Base-by-base conservation (phyloP, 352 stramenopile genomes). In the Phytophthora vignae region DNA sequence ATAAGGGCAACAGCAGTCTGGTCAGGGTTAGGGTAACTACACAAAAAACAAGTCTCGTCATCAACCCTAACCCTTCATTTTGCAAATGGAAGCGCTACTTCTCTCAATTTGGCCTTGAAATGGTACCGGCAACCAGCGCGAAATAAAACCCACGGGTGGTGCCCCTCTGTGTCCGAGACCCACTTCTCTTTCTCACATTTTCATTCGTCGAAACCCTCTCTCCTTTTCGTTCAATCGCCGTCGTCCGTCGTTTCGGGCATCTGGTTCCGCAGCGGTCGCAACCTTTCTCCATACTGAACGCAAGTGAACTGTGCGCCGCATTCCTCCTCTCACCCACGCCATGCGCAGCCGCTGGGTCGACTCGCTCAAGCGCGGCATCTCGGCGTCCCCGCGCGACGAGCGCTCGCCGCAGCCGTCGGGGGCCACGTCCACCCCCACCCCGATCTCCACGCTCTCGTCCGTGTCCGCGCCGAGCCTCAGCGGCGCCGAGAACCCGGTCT, bases 271-370 rank as follows among this genome's bases (percentile, higher is more conserved):
- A 25, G 27, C 22, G 25, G 22, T 64, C 64, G 54, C 50, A 25
- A 63, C 21, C 27, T 55, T 64, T 14, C 38, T 42, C 8, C 46
- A 62, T 73, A 62, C 57, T 64, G 36, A 75, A 21, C 17, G 9
- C 68, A 71, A 67, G 48, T 67, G 19, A 59, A 40, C 33, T 40
- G n/a, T 52, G 33, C 12, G 5, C 10, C 6, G 15, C 53, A 60
- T 65, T 66, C 52, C 59, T 62, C 9, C 46, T 60, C 57, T 48
- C 46, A 22, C 44, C 21, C 55, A 6, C 22, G 50, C 15, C 27
- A 93, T 93, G 82, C 90, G 88, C 63, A 79, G 83, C 65, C 84
- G 82, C 9, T 93, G 86, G 86, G 85, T 92, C 60, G 86, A 93
- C 49, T 86, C 79, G 31, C 67, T 93, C 62, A 90, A 90, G 79